Base-by-base conservation (phyloP, 129 eudicot species). In the Artemisia argyi region DNA sequence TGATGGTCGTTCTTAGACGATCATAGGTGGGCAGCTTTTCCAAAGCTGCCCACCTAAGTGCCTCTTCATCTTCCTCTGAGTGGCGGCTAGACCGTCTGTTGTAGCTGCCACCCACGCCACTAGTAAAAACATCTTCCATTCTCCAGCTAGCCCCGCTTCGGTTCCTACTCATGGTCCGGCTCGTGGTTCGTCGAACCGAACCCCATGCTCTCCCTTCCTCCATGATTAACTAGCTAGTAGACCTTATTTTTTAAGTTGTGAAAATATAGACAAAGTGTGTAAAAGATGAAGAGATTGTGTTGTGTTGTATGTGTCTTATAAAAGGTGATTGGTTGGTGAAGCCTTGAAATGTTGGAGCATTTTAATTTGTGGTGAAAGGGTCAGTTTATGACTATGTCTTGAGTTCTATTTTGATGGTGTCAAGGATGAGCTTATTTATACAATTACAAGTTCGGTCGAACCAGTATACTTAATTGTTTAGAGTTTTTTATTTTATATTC, bases 11-110 rank as follows among this genome's bases (percentile, higher is more conserved):
- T 62, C 91, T 6, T 50, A 86, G 44, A 24, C 91, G 76, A 47
- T 83, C 83, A 65, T 85, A 85, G 0, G 89, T 85, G 1, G 89
- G 89, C 15, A 85, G 46, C 35, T 79, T 78, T 49, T 85, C 89
- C 11, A 85, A 65, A 58, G 89, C 86, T n/a, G 89, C 89, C 89
- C 89, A 85, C 63, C 82, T 57, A 11, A 85, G 79, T 0, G 89
- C 89, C 68, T 85, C 89, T 63, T 85, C 89, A 12, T 85, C 89
- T 51, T 85, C 89, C 39, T 79, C 88, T 3, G 87, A 76, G 28
- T 61, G 80, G 12, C 85, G 79, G 11, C 74, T 77, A 30, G 82
- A 79, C 5, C 83, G 76, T 2, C 89, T 60, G 56, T 80, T 80
- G 68, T 80, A 80, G 50, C 80, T 68, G 66, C 75, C 73, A 11